Conservation (phyloP, 2,329 filamentous ascomycete species). For the Aphanoascus verrucosus region DNA sequence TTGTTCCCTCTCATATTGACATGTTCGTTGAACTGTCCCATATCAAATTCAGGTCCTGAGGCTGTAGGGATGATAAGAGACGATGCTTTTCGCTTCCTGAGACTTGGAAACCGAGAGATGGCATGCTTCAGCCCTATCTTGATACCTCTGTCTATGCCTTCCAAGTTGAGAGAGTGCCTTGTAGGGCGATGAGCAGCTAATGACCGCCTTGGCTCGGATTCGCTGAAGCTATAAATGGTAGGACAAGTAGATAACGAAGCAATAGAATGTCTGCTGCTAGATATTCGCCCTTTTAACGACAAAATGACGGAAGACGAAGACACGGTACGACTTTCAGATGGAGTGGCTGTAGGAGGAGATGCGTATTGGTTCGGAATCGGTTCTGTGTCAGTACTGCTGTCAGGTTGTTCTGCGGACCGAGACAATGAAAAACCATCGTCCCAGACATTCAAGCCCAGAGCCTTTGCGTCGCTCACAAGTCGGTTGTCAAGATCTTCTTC, state of each 20-base stretch:
- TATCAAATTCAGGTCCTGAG: not conserved
- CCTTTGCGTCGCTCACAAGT: constrained; percentile 29
- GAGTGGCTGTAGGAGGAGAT: constrained; percentile 19
- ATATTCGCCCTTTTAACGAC: constrained; percentile 12
- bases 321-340: constrained; percentile 24
- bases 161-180: constrained; percentile 21
- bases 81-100: constrained; percentile 9
- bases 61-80: not conserved
- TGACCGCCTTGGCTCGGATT: constrained; percentile 19
- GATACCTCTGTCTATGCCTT: constrained; percentile 10
- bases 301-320: constrained; percentile 24
- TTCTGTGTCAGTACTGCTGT: not conserved
- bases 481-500: constrained; percentile 31
- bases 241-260: constrained; percentile 32
- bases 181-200: constrained; percentile 13
- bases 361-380: constrained; percentile 1
- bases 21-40: not conserved
- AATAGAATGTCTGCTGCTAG: constrained; percentile 30
- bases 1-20: not conserved
- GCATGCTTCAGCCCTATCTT: constrained; percentile 14
- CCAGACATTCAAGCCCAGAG: constrained; percentile 29
- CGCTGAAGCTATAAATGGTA: constrained; percentile 30
- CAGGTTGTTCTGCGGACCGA: constrained; percentile 11
- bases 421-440: constrained; percentile 13
- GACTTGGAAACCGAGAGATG: constrained; percentile 12